Conservation (phyloP, 768 basidiomycete species). For the Collybia nuda region DNA sequence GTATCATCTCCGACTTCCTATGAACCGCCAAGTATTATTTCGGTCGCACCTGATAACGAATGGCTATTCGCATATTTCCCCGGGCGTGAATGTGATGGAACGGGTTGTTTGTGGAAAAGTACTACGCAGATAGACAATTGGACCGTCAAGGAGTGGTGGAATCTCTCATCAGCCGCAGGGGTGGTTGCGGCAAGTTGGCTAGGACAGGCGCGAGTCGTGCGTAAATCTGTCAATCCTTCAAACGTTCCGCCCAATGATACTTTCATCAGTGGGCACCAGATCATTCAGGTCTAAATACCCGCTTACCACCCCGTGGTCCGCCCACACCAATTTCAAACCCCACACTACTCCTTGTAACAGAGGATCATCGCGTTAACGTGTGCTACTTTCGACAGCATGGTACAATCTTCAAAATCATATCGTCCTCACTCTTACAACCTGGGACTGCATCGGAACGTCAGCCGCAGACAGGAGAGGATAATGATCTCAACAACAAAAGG, state of each 20-base stretch:
- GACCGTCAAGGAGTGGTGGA: conserved; percentile 58
- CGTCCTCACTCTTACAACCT: conserved; percentile 46
- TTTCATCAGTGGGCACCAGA: conserved; percentile 52
- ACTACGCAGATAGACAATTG: conserved; percentile 62
- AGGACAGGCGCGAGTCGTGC: conserved; percentile 57
- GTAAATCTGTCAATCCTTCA: conserved; percentile 8
- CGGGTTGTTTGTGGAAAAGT: conserved; percentile 66
- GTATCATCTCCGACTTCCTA: conserved; percentile 46
- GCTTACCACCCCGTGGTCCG: conserved; percentile 63
- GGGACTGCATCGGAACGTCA: conserved; percentile 33
- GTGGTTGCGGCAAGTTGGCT: conserved; percentile 67
- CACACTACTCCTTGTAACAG: conserved; percentile 64
- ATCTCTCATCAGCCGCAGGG: conserved; percentile 47
- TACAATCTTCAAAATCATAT: conserved; percentile 43
- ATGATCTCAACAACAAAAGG: conserved; percentile 34
- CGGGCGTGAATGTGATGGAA: conserved; percentile 51
- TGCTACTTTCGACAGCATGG: conserved; percentile 51
- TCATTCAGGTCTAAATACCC: conserved; percentile 42
- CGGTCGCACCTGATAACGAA: conserved; percentile 54
- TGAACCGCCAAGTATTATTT: conserved; percentile 62
- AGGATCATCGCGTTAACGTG: conserved; percentile 55
- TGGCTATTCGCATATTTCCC: conserved; percentile 81
- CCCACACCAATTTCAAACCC: conserved; percentile 48
- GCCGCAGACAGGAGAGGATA: conserved; percentile 28
- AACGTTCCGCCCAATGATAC: conserved; percentile 3